phyloP scores from a whole-genome alignment of 495 filamentous ascomycete genomes.

The Neurospora terricola region DNA sequence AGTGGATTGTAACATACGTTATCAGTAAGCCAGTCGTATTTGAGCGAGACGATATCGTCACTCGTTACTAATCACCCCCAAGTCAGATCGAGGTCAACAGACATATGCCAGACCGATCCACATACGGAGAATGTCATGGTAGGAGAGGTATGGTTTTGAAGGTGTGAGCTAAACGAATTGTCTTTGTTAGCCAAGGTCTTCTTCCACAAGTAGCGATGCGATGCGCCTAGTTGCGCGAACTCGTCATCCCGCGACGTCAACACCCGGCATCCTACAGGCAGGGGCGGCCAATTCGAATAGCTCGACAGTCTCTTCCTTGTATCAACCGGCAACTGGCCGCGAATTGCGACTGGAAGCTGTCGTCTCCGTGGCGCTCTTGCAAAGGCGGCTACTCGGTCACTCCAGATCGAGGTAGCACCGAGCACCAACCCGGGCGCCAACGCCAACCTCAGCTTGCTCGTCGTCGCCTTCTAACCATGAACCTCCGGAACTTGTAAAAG shows the following conservation, averaged over 20 bases:
- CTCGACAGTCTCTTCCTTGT: background rate
- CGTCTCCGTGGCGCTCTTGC: background rate
- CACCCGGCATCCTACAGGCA: background rate
- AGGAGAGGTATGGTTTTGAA: constrained; percentile 31
- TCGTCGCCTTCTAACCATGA: background rate
- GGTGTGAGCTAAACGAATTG: constrained; percentile 20
- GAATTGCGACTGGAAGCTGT: background rate
- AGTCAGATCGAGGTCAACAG: constrained; percentile 6
- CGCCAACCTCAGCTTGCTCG: background rate
- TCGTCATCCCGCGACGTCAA: background rate
- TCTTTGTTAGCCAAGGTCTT: background rate
- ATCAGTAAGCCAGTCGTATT: constrained; percentile 96
- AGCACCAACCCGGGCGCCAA: background rate
- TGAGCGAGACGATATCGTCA: constrained; percentile 80
- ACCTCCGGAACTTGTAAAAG: background rate
- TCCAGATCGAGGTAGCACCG: background rate
- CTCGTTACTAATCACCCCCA: constrained; percentile 26
- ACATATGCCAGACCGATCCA: background rate
- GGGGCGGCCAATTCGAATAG: background rate
- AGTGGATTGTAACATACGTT: constrained; percentile 51
- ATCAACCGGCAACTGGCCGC: background rate
- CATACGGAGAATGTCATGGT: constrained; percentile 38
- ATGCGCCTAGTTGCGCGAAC: background rate
- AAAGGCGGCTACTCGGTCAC: background rate
- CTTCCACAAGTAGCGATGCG: background rate